Evolutionary conservation across 192 early-diverging fungal species (phyloP).

Genomic region (Mortierella antarctica): DNA sequence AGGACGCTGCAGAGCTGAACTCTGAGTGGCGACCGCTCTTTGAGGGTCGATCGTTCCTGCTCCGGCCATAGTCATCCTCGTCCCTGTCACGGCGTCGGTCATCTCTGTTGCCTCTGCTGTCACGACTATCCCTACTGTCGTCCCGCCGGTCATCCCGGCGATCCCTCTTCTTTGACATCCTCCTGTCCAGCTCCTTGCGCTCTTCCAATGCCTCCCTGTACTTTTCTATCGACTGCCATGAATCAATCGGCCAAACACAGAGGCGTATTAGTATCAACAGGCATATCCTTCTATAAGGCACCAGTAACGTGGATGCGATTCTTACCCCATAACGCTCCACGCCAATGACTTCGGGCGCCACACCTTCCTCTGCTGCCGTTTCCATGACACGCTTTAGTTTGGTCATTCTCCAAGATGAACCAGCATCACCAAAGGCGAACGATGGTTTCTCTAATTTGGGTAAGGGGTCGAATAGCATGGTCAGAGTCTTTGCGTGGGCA

Average conservation of each 20-base stretch:
- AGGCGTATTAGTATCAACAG: not conserved
- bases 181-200: slow-evolving; percentile 67
- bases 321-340: slow-evolving; percentile 78
- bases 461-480: not conserved
- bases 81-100: slow-evolving; percentile 4
- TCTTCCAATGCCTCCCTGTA: slow-evolving; percentile 74
- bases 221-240: slow-evolving; percentile 69
- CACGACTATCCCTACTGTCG: slow-evolving; percentile 11
- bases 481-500: no score
- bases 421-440: slow-evolving; percentile 63
- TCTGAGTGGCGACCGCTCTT: slow-evolving; percentile 36
- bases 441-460: slow-evolving; percentile 43
- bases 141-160: slow-evolving; percentile 17
- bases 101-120: slow-evolving; percentile 4
- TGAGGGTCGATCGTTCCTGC: slow-evolving; percentile 23
- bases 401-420: slow-evolving; percentile 83
- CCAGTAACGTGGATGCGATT: no score
- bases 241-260: not conserved
- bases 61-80: slow-evolving; percentile 5
- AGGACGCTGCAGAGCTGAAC: slow-evolving; percentile 47
- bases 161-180: slow-evolving; percentile 23
- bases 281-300: not conserved
- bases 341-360: slow-evolving; percentile 71
- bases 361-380: slow-evolving; percentile 73
- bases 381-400: slow-evolving; percentile 76